phyloP scores from a whole-genome alignment of 306 rosid species.

The Carpinus fangiana region DNA sequence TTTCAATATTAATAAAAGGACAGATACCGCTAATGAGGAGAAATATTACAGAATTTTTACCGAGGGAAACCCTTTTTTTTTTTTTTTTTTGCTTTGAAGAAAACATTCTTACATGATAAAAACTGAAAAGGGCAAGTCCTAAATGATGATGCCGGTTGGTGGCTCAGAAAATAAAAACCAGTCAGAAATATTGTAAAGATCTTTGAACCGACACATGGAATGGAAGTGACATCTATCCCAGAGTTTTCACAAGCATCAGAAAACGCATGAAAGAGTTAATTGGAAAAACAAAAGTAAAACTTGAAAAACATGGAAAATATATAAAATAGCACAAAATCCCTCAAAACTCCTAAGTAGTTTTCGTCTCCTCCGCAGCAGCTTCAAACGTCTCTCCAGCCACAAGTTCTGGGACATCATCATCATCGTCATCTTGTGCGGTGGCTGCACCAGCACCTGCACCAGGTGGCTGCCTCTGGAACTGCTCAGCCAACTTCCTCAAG shows the following conservation, averaged over 20 bases:
- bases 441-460: slow-evolving; percentile 54
- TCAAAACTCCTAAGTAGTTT: slow-evolving; percentile 43
- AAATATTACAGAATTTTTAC: too few relatives aligned
- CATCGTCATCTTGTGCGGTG: slow-evolving; percentile 63
- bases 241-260: slow-evolving; percentile 14
- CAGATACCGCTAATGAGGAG: too few relatives aligned
- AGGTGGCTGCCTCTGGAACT: slow-evolving; percentile 82
- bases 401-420: slow-evolving; percentile 84
- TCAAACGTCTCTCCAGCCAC: slow-evolving; percentile 87
- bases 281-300: slow-evolving; percentile 23
- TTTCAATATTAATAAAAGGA: too few relatives aligned
- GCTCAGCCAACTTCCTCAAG: slow-evolving; percentile 85
- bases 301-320: slow-evolving; percentile 30
- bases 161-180: neutral
- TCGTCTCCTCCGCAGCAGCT: slow-evolving; percentile 76
- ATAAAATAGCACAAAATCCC: slow-evolving; percentile 44
- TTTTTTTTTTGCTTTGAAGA: too few relatives aligned
- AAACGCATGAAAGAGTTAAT: slow-evolving; percentile 25
- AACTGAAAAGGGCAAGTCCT: too few relatives aligned
- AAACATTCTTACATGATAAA: too few relatives aligned
- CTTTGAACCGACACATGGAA: neutral
- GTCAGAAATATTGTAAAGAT: neutral
- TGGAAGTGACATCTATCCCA: slow-evolving; percentile 25
- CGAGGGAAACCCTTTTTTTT: too few relatives aligned
- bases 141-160: too few relatives aligned